phyloP scores from a whole-genome alignment of 177 flowering plant genomes.

The Tripterygium wilfordii region DNA sequence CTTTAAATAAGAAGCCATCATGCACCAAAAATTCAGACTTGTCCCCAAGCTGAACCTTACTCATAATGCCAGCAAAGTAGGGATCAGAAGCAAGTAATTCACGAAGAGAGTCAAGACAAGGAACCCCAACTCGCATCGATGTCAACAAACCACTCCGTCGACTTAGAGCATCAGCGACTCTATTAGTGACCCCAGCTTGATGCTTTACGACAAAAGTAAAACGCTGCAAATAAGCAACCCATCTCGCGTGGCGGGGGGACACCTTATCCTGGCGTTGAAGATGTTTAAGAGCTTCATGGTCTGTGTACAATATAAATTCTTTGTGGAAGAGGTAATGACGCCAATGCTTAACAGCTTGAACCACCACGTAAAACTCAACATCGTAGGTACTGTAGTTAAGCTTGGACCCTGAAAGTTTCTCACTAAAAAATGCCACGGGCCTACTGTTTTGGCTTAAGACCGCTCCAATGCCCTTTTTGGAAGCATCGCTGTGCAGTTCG shows the following conservation, averaged over 20 bases:
- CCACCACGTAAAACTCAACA: neutral
- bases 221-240: neutral
- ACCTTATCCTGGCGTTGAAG: neutral
- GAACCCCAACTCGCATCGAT: neutral
- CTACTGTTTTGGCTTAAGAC: neutral
- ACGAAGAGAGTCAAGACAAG: neutral
- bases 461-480: neutral
- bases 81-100: neutral
- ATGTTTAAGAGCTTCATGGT: neutral
- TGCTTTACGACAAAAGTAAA: neutral
- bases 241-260: neutral
- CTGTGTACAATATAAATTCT: neutral
- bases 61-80: neutral
- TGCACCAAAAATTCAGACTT: neutral
- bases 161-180: neutral
- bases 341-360: neutral
- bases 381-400: neutral
- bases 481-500: neutral
- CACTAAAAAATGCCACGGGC: neutral
- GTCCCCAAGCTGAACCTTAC: neutral
- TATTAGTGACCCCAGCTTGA: neutral
- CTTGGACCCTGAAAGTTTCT: neutral
- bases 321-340: too few relatives aligned
- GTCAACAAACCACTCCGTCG: neutral
- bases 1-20: neutral